Conservation (phyloP, 371 early-diverging fungal genomes). For the Apophysomyces ossiformis region DNA sequence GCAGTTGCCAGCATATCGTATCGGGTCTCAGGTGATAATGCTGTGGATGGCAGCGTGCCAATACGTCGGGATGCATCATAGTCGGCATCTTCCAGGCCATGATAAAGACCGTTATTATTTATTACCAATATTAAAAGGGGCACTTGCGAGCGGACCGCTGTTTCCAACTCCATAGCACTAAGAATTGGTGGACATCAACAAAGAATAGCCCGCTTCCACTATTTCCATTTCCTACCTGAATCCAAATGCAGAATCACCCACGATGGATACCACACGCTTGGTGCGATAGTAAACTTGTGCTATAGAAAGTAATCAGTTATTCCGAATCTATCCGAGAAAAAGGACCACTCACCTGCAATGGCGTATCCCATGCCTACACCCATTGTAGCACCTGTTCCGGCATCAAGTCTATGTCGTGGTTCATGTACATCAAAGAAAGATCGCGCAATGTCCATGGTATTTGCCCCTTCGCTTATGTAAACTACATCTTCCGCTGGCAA, state of each 20-base stretch:
- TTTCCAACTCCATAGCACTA: slow-evolving; percentile 82
- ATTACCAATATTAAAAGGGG: slow-evolving; percentile 76
- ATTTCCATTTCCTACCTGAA: slow-evolving; percentile 52
- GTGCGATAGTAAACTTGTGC: slow-evolving; percentile 64
- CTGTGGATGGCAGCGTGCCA: slow-evolving; percentile 62
- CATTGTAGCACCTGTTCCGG: slow-evolving; percentile 82
- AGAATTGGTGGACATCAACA: neutral
- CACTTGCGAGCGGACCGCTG: slow-evolving; percentile 68
- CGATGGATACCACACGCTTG: slow-evolving; percentile 67
- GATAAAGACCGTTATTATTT: slow-evolving; percentile 85
- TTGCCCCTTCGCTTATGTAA: slow-evolving; percentile 81
- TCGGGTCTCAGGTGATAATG: slow-evolving; percentile 67
- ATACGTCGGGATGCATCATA: slow-evolving; percentile 36
- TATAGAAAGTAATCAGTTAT: slow-evolving; percentile 8
- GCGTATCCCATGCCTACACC: slow-evolving; percentile 85
- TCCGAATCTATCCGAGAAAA: neutral
- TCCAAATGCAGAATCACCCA: slow-evolving; percentile 86
- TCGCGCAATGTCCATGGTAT: slow-evolving; percentile 87
- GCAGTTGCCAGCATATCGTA: slow-evolving; percentile 73
- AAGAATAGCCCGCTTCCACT: neutral
- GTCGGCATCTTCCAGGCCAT: slow-evolving; percentile 60
- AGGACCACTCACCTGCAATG: slow-evolving; percentile 60
- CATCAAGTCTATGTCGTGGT: slow-evolving; percentile 77
- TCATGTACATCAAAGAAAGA: slow-evolving; percentile 67
- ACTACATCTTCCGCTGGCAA: slow-evolving; percentile 53